Evolutionary conservation across 2,329 filamentous ascomycete genomes (phyloP).

Genomic region (Apiospora rasikravindrae): DNA sequence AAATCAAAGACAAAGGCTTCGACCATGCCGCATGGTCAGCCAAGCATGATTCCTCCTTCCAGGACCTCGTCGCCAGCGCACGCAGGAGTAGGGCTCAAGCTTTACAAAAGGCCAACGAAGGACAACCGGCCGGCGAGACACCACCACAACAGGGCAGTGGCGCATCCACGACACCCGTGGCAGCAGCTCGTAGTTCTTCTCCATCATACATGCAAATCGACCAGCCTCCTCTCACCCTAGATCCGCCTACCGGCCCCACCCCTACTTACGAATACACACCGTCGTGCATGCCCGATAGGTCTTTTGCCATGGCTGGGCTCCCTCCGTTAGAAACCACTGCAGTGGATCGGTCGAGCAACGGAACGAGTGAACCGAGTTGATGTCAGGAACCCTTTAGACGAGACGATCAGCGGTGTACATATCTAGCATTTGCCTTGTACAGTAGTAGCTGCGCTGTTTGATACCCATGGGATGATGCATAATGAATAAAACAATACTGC

Average conservation of each 20-base stretch:
- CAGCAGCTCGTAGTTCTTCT: neutral
- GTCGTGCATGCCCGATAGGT: neutral
- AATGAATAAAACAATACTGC: slow-evolving; percentile 9
- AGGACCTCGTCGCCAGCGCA: slow-evolving; percentile 78
- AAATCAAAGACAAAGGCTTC: slow-evolving; percentile 87
- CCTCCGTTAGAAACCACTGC: neutral
- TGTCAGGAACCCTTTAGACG: neutral
- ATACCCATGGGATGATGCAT: slow-evolving; percentile 8
- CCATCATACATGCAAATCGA: neutral
- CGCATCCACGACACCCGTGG: neutral
- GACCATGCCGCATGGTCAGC: slow-evolving; percentile 77
- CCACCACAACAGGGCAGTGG: neutral
- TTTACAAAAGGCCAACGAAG: neutral
- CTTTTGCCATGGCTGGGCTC: neutral
- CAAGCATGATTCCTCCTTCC: slow-evolving; percentile 77
- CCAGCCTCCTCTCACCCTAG: neutral
- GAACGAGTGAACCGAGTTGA: neutral
- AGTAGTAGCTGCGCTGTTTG: slow-evolving; percentile 13
- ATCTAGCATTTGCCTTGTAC: slow-evolving; percentile 8
- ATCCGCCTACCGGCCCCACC: neutral
- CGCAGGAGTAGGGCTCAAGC: slow-evolving; percentile 3
- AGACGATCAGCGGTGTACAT: neutral
- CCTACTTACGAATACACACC: neutral
- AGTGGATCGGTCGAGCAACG: neutral
- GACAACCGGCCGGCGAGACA: neutral